Evolutionary conservation across 2,329 filamentous ascomycete genomes (phyloP).

Genomic region (Penicillium corylophilum): DNA sequence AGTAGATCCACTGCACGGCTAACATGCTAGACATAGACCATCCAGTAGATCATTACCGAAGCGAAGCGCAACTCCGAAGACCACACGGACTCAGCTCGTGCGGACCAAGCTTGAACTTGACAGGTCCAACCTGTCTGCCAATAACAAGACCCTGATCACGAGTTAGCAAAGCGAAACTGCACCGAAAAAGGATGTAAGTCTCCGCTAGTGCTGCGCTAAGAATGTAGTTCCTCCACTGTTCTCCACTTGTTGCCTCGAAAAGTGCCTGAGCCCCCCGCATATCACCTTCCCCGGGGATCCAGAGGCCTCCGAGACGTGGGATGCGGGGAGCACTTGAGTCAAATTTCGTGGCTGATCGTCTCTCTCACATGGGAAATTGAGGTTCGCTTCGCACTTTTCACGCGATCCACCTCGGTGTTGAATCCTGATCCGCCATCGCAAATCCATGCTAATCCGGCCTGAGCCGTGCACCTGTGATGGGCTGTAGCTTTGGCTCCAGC

Average conservation of each 20-base stretch:
- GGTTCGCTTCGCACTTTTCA: not conserved
- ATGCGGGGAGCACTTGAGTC: not conserved
- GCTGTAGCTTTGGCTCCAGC: constrained; percentile 6
- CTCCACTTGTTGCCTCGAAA: not conserved
- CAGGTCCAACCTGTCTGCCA: not conserved
- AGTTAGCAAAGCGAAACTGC: not conserved
- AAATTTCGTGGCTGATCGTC: not conserved
- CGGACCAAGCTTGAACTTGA: constrained; percentile 5
- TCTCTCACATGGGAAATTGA: constrained; percentile 9
- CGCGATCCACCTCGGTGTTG: constrained; percentile 12
- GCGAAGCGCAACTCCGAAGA: not conserved
- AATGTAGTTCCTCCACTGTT: not conserved
- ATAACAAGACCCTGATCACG: not conserved
- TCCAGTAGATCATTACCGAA: not conserved
- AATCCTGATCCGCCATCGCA: constrained; percentile 4
- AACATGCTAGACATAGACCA: not conserved
- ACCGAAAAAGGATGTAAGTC: not conserved
- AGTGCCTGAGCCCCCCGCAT: not conserved
- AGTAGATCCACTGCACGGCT: not conserved
- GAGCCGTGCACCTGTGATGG: constrained; percentile 7
- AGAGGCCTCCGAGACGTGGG: not conserved
- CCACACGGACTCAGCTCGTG: not conserved
- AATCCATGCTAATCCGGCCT: constrained; percentile 11
- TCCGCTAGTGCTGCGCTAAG: not conserved
- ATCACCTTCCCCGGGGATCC: constrained; percentile 13